Percentiles rank a stretch among this genome's conserved stretches.
Conservation (phyloP, 257 asterid genomes). For the Fraxinus americana region DNA sequence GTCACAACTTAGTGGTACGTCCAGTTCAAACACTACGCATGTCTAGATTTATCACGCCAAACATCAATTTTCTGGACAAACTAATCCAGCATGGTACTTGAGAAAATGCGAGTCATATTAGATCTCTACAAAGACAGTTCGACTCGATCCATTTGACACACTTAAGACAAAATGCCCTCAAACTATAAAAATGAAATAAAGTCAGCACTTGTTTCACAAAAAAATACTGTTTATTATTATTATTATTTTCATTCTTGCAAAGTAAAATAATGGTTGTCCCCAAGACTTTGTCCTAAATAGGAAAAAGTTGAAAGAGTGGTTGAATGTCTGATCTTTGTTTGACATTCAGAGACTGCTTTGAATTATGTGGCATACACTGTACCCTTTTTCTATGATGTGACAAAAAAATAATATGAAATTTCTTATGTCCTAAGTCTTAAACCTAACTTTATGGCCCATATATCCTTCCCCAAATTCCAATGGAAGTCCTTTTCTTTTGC, state of each 20-base stretch:
- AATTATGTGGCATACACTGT: neutral
- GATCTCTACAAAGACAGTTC: too few relatives aligned
- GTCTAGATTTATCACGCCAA: too few relatives aligned
- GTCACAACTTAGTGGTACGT: too few relatives aligned
- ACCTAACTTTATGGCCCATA: neutral
- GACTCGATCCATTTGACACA: too few relatives aligned
- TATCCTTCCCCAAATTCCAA: slow-evolving; percentile 13
- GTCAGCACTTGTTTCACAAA: neutral
- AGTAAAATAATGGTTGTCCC: neutral
- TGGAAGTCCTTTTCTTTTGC: slow-evolving; percentile 23
- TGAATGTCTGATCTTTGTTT: neutral
- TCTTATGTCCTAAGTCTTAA: neutral
- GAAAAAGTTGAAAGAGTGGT: neutral
- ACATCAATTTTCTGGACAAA: too few relatives aligned
- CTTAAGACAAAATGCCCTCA: too few relatives aligned
- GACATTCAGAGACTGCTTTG: neutral
- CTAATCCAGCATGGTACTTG: too few relatives aligned
- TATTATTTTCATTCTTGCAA: neutral
- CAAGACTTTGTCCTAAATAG: neutral
- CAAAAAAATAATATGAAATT: neutral
- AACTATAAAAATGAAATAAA: too few relatives aligned
- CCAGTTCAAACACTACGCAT: too few relatives aligned
- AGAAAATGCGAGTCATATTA: too few relatives aligned
- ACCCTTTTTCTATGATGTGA: neutral
- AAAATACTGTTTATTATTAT: too few relatives aligned